Evolutionary conservation across 495 filamentous ascomycete genomes (phyloP).

Genomic region (Penicillium paradoxum): DNA sequence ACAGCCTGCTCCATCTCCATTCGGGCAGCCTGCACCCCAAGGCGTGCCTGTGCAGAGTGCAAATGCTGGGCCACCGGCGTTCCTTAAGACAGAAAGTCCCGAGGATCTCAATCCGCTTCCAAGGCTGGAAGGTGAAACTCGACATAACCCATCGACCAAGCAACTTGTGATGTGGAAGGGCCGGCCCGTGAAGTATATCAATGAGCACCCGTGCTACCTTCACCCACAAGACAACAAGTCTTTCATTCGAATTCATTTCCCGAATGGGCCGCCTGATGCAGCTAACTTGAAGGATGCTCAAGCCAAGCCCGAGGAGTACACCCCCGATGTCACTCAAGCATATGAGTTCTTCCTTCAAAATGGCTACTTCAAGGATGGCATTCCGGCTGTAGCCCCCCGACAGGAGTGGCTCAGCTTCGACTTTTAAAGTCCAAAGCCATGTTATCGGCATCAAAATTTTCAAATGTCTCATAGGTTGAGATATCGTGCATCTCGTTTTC

Average conservation of each 20-base stretch:
- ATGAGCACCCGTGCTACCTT: conserved; percentile 47
- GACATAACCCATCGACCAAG: conserved; percentile 32
- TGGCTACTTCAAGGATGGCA: conserved; percentile 58
- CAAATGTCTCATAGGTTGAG: background rate
- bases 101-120: conserved; percentile 35
- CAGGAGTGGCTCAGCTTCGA: conserved; percentile 69
- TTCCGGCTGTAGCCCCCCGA: conserved; percentile 69
- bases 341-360: conserved; percentile 57
- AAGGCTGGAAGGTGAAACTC: conserved; percentile 33
- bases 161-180: conserved; percentile 49
- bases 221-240: conserved; percentile 44
- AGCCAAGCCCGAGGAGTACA: conserved; percentile 37
- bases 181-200: conserved; percentile 49
- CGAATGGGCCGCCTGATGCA: conserved; percentile 60
- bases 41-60: conserved; percentile 13
- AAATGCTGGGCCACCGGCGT: conserved; percentile 27
- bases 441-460: background rate
- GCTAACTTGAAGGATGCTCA: conserved; percentile 36
- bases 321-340: conserved; percentile 46
- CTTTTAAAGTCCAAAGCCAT: conserved; percentile 41
- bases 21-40: conserved; percentile 27
- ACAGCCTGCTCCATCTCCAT: conserved; percentile 28
- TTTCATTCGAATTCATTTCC: conserved; percentile 60
- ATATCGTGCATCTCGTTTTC: background rate
- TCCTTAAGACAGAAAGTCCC: conserved; percentile 28